These are phyloP conservation scores for Metschnikowia lunata DNA, from an alignment of 805 yeast species.

Conservation along the genomic window DNA sequence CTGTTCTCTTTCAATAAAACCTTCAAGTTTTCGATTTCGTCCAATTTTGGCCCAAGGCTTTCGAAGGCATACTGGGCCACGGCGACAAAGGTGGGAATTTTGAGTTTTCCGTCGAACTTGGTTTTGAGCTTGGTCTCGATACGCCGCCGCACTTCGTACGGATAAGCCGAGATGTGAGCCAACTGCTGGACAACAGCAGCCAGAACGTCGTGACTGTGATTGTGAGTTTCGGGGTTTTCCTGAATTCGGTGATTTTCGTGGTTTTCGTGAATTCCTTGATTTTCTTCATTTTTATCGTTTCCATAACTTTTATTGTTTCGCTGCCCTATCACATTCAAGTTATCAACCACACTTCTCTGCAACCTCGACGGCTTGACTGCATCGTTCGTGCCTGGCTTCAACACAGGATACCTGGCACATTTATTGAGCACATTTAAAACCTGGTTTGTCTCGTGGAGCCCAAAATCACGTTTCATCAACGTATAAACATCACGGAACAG, in stretches of 20 bases:
- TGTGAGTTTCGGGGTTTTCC: not conserved
- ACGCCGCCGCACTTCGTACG: slow-evolving; percentile 56
- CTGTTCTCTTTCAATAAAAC: slow-evolving; percentile 43
- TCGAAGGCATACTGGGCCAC: slow-evolving; percentile 47
- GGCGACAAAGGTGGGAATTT: slow-evolving; percentile 63
- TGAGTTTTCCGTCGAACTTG: slow-evolving; percentile 31
- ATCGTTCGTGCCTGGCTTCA: slow-evolving; percentile 58
- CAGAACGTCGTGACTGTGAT: slow-evolving; percentile 30
- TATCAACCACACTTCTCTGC: slow-evolving; percentile 55
- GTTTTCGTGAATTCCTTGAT: too few relatives aligned
- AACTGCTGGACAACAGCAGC: slow-evolving; percentile 51
- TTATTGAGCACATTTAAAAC: slow-evolving; percentile 59
- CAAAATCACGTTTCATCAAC: slow-evolving; percentile 29
- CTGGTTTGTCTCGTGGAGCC: slow-evolving; percentile 37
- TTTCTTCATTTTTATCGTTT: too few relatives aligned
- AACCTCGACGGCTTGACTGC: slow-evolving; percentile 49
- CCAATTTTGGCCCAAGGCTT: slow-evolving; percentile 37
- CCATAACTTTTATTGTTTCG: too few relatives aligned
- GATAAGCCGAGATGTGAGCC: slow-evolving; percentile 49
- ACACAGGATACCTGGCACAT: slow-evolving; percentile 68
- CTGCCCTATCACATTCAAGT: slow-evolving; percentile 35
- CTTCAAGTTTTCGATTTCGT: slow-evolving; percentile 23
- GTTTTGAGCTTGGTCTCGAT: slow-evolving; percentile 50
- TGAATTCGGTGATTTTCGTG: not conserved
- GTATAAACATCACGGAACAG: slow-evolving; percentile 48